A percentile compares a stretch with the other conserved stretches of the same genome.
Conservation (phyloP, 495 filamentous ascomycete genomes). For the Talaromyces liani region DNA sequence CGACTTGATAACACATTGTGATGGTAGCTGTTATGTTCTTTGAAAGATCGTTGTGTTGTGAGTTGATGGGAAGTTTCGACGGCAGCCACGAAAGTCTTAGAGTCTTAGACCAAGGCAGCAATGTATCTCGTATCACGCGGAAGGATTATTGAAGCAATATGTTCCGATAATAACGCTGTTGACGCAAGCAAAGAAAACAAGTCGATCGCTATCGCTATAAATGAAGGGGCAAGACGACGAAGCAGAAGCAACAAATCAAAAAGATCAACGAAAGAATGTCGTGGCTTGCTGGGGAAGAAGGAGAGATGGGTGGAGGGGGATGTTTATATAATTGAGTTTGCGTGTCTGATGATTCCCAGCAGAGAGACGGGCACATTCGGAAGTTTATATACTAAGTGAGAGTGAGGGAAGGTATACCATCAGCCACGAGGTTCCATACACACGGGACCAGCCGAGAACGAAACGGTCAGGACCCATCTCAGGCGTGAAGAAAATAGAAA, state of each 20-base stretch:
- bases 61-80: neutral
- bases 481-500: constrained; percentile 1
- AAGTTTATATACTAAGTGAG: constrained; percentile 2
- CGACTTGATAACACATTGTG: constrained; percentile 62
- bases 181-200: constrained; percentile 2
- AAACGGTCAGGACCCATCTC: neutral
- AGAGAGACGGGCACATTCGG: constrained; percentile 1
- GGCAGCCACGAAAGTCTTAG: neutral
- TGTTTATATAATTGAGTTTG: neutral
- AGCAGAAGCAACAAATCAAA: neutral
- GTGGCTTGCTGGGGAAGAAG: constrained; percentile 2
- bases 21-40: neutral
- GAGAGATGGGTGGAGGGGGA: neutral
- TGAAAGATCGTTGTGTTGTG: neutral
- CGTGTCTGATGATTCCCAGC: neutral
- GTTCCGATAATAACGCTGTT: neutral
- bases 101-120: neutral
- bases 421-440: constrained; percentile 4
- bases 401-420: neutral
- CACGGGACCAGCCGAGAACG: constrained; percentile 5
- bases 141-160: neutral
- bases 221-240: neutral
- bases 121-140: constrained; percentile 2
- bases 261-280: constrained; percentile 2
- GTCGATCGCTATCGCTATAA: neutral